Base-by-base conservation (phyloP, 148 eudicot genomes). In the Chenopodium berlandieri region DNA sequence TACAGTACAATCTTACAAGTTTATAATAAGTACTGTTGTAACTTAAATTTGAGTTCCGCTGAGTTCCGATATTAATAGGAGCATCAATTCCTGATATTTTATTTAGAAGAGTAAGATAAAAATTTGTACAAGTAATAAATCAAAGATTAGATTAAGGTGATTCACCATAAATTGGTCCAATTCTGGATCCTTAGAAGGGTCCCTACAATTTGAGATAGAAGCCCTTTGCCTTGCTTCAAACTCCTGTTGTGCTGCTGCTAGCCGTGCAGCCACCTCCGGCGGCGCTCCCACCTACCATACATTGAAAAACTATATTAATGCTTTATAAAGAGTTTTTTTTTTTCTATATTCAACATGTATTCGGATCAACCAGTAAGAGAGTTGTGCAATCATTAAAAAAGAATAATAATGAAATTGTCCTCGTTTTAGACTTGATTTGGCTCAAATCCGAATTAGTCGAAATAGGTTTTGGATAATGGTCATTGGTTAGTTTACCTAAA, bases 111-210 rank as follows among this genome's bases (percentile, higher is more conserved):
- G 31, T 25, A 9, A 68, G 20, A 34, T 34, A 71, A 7, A 12
- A 37, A 2, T 27, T 32, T 17, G 70, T 34, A 16, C 17, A 40
- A 40, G 5, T 19, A 71, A 44, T 71, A 20, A 37, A 71, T 19
- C 23, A 67, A 1, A 17, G 20, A 44, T 30, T 69, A 74, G 4
- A 5, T 40, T 30, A 10, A 34, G 81, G 48, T 19, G 27, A 54
- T 67, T 73, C 48, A 86, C 98, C 97, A 95, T 93, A 81, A 95
- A 95, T 85, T 95, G 98, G 83, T 95, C 98, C 7, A 95, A 97
- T 71, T 95, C 98, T 3, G 98, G 98, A 78, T 95, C 98, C 81
- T 93, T 93, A 37, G 90, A 83, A 11, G 76, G 78, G 79, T 90
- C 92, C 74, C 89, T 87, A 44, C 82, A 73, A 7, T 63, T 75